These are phyloP conservation scores for Malus hybrid DNA, from an alignment of 331 rosid species.

Conservation along the genomic window DNA sequence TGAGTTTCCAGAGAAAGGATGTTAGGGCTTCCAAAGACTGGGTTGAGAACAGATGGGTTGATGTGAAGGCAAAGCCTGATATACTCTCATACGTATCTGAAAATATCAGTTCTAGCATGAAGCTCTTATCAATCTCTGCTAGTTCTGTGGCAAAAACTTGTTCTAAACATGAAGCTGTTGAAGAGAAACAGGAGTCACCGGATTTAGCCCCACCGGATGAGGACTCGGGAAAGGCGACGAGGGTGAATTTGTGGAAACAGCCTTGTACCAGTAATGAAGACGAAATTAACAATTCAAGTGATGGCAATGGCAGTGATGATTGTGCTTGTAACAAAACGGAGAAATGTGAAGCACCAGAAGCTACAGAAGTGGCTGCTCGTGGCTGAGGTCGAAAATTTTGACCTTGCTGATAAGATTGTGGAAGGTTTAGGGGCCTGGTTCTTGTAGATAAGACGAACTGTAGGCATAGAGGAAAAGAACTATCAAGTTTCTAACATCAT, in stretches of 20 bases:
- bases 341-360: slow-evolving; percentile 32
- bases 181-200: slow-evolving; percentile 23
- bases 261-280: slow-evolving; percentile 22
- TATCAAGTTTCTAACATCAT: slow-evolving; percentile 21
- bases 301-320: slow-evolving; percentile 5
- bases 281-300: slow-evolving; percentile 12
- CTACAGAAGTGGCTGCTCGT: slow-evolving; percentile 14
- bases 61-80: slow-evolving; percentile 37
- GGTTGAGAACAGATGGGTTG: slow-evolving; percentile 58
- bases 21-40: slow-evolving; percentile 62
- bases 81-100: slow-evolving; percentile 37
- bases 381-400: neutral
- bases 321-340: slow-evolving; percentile 15
- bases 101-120: slow-evolving; percentile 15
- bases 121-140: slow-evolving; percentile 19
- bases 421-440: slow-evolving; percentile 10
- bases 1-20: slow-evolving; percentile 32
- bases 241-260: slow-evolving; percentile 17
- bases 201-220: slow-evolving; percentile 21
- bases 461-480: slow-evolving; percentile 18
- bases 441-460: slow-evolving; percentile 39
- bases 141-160: slow-evolving; percentile 7
- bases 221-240: slow-evolving; percentile 16
- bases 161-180: slow-evolving; percentile 22
- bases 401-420: neutral